Base-by-base conservation (phyloP, 192 early-diverging fungal genomes). In the Neocallimastix lanati region DNA sequence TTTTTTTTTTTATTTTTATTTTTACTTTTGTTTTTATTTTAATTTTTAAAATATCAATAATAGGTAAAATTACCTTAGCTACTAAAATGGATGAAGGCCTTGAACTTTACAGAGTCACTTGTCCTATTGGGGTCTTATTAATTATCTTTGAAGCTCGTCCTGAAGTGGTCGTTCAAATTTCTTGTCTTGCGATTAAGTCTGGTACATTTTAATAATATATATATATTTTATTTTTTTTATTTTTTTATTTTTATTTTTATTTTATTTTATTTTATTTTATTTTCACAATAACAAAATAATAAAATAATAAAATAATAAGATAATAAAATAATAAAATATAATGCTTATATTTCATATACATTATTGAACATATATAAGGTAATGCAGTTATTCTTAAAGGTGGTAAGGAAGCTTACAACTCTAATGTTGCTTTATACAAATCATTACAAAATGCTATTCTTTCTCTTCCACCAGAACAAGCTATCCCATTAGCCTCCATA, bases 141-240 rank as follows among this genome's bases (percentile, higher is more conserved):
- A 95, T 96, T 77, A 99, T 99, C 77, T 99, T 99, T 80, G 98
- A 99, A 87, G 95, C 98, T 25, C 91, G 98, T 29, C 98, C 98
- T 28, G 98, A 99, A 85, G 98, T 99, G 2, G 95, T 98, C 28
- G 98, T 97, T 16, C 96, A 99, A 80, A 98, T 99, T 80, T 93
- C 96, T 2, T 92, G 92, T 14, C 86, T 99, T 82, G 93, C 96
- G 5, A 90, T 99, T 83, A 99, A 99, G 84, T 97, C 96, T 29
- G 93, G 93, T 78, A 28, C n/a, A 27, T 76, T 83, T 6, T 28
- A 25, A 25, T 16, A 28, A 29, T 29, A 50, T 77, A 81, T 77
- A 28, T 28, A 77, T 28, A 6, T 29, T 6, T 29, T 28, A 77
- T 9, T 78, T n/a, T n/a, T n/a, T n/a, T n/a, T n/a, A n/a, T n/a